Conservation (phyloP, 495 filamentous ascomycete genomes). For the Aspergillus taichungensis region DNA sequence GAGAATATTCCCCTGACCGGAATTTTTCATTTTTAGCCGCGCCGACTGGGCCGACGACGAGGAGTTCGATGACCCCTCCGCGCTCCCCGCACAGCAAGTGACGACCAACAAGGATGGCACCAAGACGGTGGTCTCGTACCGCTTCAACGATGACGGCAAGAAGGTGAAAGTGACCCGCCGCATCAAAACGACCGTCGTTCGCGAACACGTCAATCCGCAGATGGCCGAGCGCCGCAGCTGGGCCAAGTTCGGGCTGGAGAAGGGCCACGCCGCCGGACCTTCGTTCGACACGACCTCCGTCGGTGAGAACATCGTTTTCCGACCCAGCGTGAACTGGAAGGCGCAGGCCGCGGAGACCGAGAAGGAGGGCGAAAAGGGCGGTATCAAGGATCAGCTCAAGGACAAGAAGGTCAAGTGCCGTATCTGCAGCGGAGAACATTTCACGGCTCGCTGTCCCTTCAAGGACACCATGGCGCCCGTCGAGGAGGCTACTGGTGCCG, state of each 20-base stretch:
- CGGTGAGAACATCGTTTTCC: slow-evolving; percentile 96
- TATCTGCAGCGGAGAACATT: slow-evolving; percentile 97
- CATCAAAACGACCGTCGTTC: slow-evolving; percentile 79
- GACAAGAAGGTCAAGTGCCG: slow-evolving; percentile 99
- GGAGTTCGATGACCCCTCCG: slow-evolving; percentile 71
- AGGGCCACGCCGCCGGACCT: slow-evolving; percentile 56
- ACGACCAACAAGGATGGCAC: slow-evolving; percentile 96
- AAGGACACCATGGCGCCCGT: slow-evolving; percentile 75
- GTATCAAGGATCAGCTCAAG: slow-evolving; percentile 86
- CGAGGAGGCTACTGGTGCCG: slow-evolving; percentile 50
- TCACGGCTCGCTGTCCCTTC: slow-evolving; percentile 88
- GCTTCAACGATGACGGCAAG: slow-evolving; percentile 85
- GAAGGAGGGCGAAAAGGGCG: slow-evolving; percentile 62
- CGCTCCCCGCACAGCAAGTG: slow-evolving; percentile 75
- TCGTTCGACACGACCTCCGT: slow-evolving; percentile 81
- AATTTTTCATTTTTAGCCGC: slow-evolving; percentile 37
- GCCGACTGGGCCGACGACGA: slow-evolving; percentile 97
- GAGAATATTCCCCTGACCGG: slow-evolving; percentile 9
- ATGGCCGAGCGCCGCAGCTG: slow-evolving; percentile 88
- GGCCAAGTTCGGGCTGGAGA: slow-evolving; percentile 87
- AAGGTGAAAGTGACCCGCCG: slow-evolving; percentile 93
- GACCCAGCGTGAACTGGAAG: slow-evolving; percentile 83
- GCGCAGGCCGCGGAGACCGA: slow-evolving; percentile 74
- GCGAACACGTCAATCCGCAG: slow-evolving; percentile 90
- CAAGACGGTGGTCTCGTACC: slow-evolving; percentile 86